Base-by-base conservation (phyloP, 306 rosid species). In the Cicer arietinum region DNA sequence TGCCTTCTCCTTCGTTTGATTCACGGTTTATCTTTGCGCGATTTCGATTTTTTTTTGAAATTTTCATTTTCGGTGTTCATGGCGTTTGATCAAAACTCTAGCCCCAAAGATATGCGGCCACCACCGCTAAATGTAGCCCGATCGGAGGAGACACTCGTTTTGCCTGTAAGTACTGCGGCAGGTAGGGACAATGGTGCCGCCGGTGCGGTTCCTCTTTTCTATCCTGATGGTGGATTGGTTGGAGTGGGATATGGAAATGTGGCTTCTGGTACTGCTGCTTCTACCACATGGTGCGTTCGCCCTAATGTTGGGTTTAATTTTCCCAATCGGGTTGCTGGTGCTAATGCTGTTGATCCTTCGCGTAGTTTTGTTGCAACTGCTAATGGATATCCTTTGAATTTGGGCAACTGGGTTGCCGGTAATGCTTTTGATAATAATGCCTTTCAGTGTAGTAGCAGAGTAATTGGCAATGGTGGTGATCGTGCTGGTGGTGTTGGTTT, bases 51-150 rank as follows among this genome's bases (percentile, higher is more conserved):
- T 67, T 73, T 73, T 14, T 56, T 3, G 13, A 20, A 63, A 14
- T 63, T 40, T 53, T 57, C 12, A 22, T 69, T 71, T 22, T 56
- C 9, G 58, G 60, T 74, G 66, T 17, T 43, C 40, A 91, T 94
- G 98, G 95, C 96, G 84, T 94, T 89, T 82, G 97, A 94, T 73
- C 94, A 87, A 53, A 89, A 69, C 59, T 84, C 91, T 10, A 10
- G 79, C 68, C 88, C 92, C 10, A 73, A 81, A 14, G 90, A 84
- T 83, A 57, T 89, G 40, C 78, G 87, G 57, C 89, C 90, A 5
- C 70, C 89, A 1, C 77, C 80, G 54, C 18, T n/a, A 30, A 90
- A 83, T 16, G 82, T 88, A 57, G 88, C 89, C 48, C 81, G 87
- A 75, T 80, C 73, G 11, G 91, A 91, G 46, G 98, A 94, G 67